These are phyloP conservation scores for Thalassiosira mediterranea DNA, from an alignment of 352 stramenopile genomes.

Conservation along the genomic window DNA sequence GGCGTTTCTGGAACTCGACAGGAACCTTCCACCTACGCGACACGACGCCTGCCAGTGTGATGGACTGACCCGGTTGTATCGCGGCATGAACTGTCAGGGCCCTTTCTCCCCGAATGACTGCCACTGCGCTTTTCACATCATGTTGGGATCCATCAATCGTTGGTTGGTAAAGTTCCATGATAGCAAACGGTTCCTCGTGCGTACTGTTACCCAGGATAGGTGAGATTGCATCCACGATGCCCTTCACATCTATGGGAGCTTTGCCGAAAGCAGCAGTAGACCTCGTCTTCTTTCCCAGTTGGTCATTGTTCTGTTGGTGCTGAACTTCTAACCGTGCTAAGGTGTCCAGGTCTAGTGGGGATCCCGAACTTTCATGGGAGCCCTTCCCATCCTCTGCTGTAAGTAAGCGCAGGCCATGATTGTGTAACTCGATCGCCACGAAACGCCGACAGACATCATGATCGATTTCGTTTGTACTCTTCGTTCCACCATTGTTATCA, in stretches of 20 bases:
- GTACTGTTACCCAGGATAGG: constrained; percentile 70
- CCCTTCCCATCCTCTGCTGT: constrained; percentile 12
- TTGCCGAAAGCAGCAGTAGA: constrained; percentile 22
- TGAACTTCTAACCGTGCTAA: constrained; percentile 22
- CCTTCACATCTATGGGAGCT: constrained; percentile 44
- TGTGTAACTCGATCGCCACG: constrained; percentile 41
- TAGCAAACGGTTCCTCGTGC: constrained; percentile 67
- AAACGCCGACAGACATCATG: not conserved
- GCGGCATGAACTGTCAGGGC: constrained; percentile 48
- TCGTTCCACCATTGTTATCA: not conserved
- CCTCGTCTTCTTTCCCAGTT: constrained; percentile 19
- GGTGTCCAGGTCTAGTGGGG: constrained; percentile 29
- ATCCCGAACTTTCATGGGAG: not conserved
- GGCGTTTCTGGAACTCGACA: constrained; percentile 28
- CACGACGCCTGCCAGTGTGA: constrained; percentile 48
- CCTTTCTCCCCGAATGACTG: constrained; percentile 47
- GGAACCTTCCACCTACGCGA: constrained; percentile 54
- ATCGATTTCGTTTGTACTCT: not conserved
- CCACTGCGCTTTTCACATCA: constrained; percentile 43
- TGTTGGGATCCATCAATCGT: constrained; percentile 4
- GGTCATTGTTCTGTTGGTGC: constrained; percentile 3
- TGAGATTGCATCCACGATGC: constrained; percentile 70
- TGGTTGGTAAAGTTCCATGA: constrained; percentile 76
- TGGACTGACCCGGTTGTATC: constrained; percentile 48
- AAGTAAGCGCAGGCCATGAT: constrained; percentile 21